A percentile compares a stretch with the other conserved stretches of the same genome.
These are phyloP conservation scores for Malassezia yamatoensis DNA, from an alignment of 1,284 basidiomycete species.

Conservation along the genomic window DNA sequence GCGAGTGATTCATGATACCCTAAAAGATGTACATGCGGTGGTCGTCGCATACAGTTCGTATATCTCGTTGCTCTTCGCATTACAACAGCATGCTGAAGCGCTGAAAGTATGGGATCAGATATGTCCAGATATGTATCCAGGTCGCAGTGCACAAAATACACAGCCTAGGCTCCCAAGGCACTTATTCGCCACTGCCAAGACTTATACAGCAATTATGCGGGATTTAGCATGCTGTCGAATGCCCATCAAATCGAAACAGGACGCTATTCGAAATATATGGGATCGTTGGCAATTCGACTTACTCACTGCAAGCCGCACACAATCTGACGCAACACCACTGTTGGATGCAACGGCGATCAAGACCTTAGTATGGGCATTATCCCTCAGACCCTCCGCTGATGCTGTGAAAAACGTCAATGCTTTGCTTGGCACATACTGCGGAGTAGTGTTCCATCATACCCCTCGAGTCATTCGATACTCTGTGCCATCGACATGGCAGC, in stretches of 20 bases:
- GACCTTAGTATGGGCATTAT: slow-evolving; percentile 13
- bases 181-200: slow-evolving; percentile 6
- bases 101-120: slow-evolving; percentile 4
- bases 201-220: slow-evolving; percentile 11
- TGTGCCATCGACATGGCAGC: neutral
- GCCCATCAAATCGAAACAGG: slow-evolving; percentile 2
- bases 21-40: neutral
- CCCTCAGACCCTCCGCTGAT: neutral
- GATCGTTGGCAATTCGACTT: slow-evolving; percentile 14
- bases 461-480: neutral
- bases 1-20: slow-evolving; percentile 2
- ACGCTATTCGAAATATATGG: slow-evolving; percentile 7
- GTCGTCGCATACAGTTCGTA: slow-evolving; percentile 10
- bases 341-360: slow-evolving; percentile 12
- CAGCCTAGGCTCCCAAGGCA: slow-evolving; percentile 1
- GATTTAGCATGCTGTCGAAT: slow-evolving; percentile 6
- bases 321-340: neutral
- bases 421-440: slow-evolving; percentile 13
- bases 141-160: neutral
- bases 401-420: slow-evolving; percentile 1
- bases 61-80: slow-evolving; percentile 4
- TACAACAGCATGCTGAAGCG: slow-evolving; percentile 1
- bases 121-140: slow-evolving; percentile 5
- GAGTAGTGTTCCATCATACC: neutral
- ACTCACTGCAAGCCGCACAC: neutral